Evolutionary conservation across 345 rosid genomes (phyloP).

Genomic region (Linum trigynum): DNA sequence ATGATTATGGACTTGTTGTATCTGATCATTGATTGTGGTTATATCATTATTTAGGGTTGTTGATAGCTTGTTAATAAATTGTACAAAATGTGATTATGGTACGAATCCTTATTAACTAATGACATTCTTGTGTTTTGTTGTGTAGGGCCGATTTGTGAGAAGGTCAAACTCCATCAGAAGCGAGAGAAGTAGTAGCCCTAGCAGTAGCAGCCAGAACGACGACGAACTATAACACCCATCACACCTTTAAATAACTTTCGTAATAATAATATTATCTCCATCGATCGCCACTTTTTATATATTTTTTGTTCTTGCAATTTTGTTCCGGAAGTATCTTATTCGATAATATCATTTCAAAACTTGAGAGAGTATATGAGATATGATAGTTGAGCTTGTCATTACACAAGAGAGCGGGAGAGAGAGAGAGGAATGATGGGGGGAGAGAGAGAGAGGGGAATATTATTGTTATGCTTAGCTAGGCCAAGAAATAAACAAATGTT

Average conservation of each 20-base stretch:
- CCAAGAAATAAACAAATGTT: no score
- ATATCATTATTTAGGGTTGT: not conserved
- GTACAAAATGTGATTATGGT: not conserved
- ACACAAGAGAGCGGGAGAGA: no score
- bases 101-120: not conserved
- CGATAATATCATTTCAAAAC: no score
- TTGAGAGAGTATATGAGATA: no score
- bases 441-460: no score
- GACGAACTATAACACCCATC: not conserved
- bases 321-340: no score
- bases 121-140: not conserved
- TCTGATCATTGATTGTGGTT: no score
- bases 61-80: not conserved
- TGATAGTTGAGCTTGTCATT: no score
- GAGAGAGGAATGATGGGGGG: no score
- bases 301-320: not conserved
- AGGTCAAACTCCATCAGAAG: conserved; percentile 21
- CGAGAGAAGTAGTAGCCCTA: conserved; percentile 10
- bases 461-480: no score
- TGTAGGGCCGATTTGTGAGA: conserved; percentile 59
- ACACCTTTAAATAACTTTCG: not conserved
- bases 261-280: not conserved
- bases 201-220: not conserved
- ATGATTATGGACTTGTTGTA: no score
- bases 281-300: not conserved